A percentile compares a stretch with the other conserved stretches of the same genome.
These are phyloP conservation scores for Hydnum rufescens DNA, from an alignment of 768 basidiomycete species.

Conservation along the genomic window DNA sequence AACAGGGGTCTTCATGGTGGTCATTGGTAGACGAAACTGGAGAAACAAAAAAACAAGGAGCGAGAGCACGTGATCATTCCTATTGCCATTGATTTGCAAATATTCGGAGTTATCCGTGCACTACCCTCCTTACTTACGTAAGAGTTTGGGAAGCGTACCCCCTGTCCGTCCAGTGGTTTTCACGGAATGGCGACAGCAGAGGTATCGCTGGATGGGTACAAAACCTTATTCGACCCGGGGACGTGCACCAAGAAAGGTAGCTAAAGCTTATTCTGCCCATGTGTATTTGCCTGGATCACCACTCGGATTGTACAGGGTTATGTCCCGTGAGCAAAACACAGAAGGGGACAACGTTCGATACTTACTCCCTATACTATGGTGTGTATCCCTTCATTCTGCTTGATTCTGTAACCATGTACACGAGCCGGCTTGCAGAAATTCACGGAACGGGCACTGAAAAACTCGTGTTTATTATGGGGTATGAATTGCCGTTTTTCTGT, in stretches of 20 bases:
- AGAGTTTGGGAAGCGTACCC: no score
- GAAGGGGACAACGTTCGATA: conserved; percentile 22
- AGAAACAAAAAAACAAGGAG: no score
- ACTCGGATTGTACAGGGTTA: not conserved
- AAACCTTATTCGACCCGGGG: conserved; percentile 1
- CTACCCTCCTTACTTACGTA: no score
- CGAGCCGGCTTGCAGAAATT: conserved; percentile 24
- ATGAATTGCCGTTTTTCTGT: conserved; percentile 5
- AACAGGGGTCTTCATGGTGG: no score
- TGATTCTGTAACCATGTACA: not conserved
- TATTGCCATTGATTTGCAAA: no score
- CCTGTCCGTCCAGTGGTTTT: no score
- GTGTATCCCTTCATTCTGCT: not conserved
- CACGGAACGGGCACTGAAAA: conserved; percentile 51
- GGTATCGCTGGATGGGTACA: not conserved
- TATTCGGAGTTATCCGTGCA: no score
- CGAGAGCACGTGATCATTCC: no score
- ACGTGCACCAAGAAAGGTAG: conserved; percentile 1
- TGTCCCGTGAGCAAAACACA: not conserved
- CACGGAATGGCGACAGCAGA: no score
- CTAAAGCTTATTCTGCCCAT: not conserved
- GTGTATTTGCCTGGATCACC: not conserved
- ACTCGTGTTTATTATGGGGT: conserved; percentile 62
- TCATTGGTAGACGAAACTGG: no score
- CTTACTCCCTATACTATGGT: conserved; percentile 52